Evolutionary conservation across 345 rosid species (phyloP).

Genomic region (Erysimum cheiranthoides): DNA sequence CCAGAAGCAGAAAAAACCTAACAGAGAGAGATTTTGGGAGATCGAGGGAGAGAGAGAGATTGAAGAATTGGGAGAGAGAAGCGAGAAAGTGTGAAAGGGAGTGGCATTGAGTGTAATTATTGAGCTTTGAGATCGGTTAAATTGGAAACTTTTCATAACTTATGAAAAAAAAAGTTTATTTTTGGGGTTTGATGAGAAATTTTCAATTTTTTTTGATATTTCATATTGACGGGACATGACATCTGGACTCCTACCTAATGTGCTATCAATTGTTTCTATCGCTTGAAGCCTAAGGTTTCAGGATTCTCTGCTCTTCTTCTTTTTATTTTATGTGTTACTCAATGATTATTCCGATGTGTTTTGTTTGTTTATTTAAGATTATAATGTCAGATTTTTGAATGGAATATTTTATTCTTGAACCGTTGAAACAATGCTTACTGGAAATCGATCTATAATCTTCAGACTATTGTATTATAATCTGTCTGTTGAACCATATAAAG

Average conservation of each 20-base stretch:
- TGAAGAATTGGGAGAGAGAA: conserved; percentile 34
- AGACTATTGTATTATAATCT: conserved; percentile 4
- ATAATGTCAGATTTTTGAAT: not conserved
- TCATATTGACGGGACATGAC: conserved; percentile 34
- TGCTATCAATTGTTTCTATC: conserved; percentile 41
- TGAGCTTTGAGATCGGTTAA: conserved; percentile 18
- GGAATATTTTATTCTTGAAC: not conserved
- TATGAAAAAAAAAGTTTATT: not conserved
- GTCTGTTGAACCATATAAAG: conserved; percentile 28
- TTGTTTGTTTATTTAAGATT: not conserved
- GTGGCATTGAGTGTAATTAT: conserved; percentile 50
- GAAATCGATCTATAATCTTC: conserved; percentile 6
- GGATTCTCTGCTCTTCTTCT: conserved; percentile 14
- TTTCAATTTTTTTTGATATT: not conserved
- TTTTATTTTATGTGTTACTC: not conserved
- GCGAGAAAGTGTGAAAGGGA: conserved; percentile 36
- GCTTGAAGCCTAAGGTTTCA: conserved; percentile 45
- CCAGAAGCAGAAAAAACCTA: conserved; percentile 33
- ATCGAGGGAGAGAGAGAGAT: conserved; percentile 40
- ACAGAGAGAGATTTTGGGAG: conserved; percentile 33
- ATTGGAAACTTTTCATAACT: conserved; percentile 18
- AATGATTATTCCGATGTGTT: conserved; percentile 30
- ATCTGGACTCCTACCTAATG: conserved; percentile 32
- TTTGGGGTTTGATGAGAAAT: conserved; percentile 34
- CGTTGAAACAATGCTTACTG: conserved; percentile 7